Evolutionary conservation across 2,329 filamentous ascomycete species (phyloP), one percentile per base, ranked within the genome.

Genomic region (Calonectria ilicicola): DNA sequence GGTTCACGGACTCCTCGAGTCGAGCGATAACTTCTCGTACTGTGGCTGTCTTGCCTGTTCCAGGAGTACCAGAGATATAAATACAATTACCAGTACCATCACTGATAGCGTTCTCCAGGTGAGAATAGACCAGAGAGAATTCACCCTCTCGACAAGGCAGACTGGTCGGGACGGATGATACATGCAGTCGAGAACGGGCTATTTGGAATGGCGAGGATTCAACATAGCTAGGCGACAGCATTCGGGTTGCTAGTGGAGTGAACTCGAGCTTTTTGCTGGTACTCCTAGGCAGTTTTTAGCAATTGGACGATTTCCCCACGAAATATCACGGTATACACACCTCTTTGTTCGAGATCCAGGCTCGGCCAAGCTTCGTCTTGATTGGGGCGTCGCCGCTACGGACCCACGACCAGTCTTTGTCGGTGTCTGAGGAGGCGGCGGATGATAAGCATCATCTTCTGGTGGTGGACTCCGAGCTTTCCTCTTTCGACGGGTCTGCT

Each of bases 1-100:
- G 92, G 60, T 91, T 89, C 1, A 98, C 97, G 0, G 95, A 92
- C n/a, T 93, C 91, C 78, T 98, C 96, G 10, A 99, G 89, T 73
- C 95, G 93, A 6, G 94, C 92, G 19, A 99, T 94, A 1, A 98
- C 97, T 84, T 99, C 97, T 60, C 97, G 93, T 12, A 99, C 97
- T 0, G 97, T 99, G 15, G 97, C 97, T 1, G 97, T 99, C 84
- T 99, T 99, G 35, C 97, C 97, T 0, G 97, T 99, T 9, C 97
- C 97, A 0, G 97, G 97, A 0, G 96, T 98, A n/a, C 97, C 97
- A 0, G 97, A 98, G 72, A 99, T 99, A 85, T 99, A 99, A 81
- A 99, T 98, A 83, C 97, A 99, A 35, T 96, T 94, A 17, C 97
- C 97, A 2, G 94, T 94, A 21, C 96, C 97, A 77, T 98, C 96